Base-by-base conservation (phyloP, 2,329 filamentous ascomycete genomes). In the Exophiala bonariae region DNA sequence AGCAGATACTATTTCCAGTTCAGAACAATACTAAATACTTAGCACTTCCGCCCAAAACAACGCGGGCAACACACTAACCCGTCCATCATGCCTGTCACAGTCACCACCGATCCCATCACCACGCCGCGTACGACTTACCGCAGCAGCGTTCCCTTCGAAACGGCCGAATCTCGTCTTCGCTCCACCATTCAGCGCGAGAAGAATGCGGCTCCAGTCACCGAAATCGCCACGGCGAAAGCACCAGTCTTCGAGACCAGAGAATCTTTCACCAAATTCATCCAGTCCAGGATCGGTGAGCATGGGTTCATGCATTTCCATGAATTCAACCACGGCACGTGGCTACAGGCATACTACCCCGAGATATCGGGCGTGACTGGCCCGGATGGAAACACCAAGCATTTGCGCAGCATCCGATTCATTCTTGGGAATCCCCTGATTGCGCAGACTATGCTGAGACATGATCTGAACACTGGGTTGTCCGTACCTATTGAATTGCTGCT, bases 251-350 rank as follows among this genome's bases (percentile, higher is more conserved):
- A 38, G 30, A 6, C 37, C 22, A 40, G 34, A 17, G 32, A 38
- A 11, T 41, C 26, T 9, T 44, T 37, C 31, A 39, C 41, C 20
- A 18, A 36, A 3, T 41, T 18, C 33, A 44, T 50, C 33, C 26
- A 31, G 10, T 18, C 35, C 14, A 18, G 39, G 5, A 13, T 47
- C 32, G 51, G 51, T 10, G 40, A 43, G 10, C 44, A 50, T 19
- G 47, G 40, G 1, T 54, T 54, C 37, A 50, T 48, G 51, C 47
- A 54, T 37, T 54, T 54, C 47, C 20, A 38, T 30, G 51, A 54
- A 32, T 49, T 44, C 19, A 35, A 54, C 31, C 48, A 50, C 30
- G 40, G 47, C 2, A n/a, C 16, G 16, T 54, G 51, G 51, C 41
- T 52, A 22, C 35, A 28, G 2, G 16, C 47, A 5, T 52, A 40